phyloP scores from a whole-genome alignment of 768 basidiomycete species.

The Termitomyces sp. region DNA sequence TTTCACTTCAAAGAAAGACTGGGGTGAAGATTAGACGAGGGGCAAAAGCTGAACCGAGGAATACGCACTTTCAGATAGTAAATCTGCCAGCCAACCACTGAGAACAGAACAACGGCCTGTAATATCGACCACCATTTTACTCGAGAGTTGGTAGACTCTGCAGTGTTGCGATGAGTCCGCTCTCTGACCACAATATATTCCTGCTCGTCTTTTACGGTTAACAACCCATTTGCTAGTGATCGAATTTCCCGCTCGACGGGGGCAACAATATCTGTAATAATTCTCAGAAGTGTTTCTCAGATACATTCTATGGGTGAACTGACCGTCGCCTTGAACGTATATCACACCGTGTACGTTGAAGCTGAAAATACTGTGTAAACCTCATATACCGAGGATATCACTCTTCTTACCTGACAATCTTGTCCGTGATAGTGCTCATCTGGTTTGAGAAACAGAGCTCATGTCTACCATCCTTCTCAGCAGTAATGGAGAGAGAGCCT shows the following conservation, averaged over 20 bases:
- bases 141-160: slow-evolving; percentile 88
- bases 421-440: slow-evolving; percentile 96
- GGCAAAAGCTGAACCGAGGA: not conserved
- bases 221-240: slow-evolving; percentile 71
- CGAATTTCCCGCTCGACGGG: slow-evolving; percentile 97
- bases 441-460: slow-evolving; percentile 99
- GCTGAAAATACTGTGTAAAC: slow-evolving; percentile 34
- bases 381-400: not conserved
- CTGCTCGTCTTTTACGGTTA: slow-evolving; percentile 95
- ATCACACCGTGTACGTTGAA: slow-evolving; percentile 99
- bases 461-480: slow-evolving; percentile 81
- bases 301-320: slow-evolving; percentile 16
- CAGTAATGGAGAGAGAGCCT: slow-evolving; percentile 84
- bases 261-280: slow-evolving; percentile 67
- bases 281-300: not conserved
- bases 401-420: slow-evolving; percentile 77
- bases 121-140: slow-evolving; percentile 99
- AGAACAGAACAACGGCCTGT: slow-evolving; percentile 82
- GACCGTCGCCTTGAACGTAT: slow-evolving; percentile 88
- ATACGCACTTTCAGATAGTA: slow-evolving; percentile 85
- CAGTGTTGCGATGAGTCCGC: slow-evolving; percentile 88
- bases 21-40: slow-evolving; percentile 9
- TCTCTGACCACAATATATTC: slow-evolving; percentile 98
- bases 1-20: slow-evolving; percentile 91
- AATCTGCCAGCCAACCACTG: slow-evolving; percentile 94